phyloP scores from a whole-genome alignment of 495 filamentous ascomycete species.

The Astrothelium subdiscretum region DNA sequence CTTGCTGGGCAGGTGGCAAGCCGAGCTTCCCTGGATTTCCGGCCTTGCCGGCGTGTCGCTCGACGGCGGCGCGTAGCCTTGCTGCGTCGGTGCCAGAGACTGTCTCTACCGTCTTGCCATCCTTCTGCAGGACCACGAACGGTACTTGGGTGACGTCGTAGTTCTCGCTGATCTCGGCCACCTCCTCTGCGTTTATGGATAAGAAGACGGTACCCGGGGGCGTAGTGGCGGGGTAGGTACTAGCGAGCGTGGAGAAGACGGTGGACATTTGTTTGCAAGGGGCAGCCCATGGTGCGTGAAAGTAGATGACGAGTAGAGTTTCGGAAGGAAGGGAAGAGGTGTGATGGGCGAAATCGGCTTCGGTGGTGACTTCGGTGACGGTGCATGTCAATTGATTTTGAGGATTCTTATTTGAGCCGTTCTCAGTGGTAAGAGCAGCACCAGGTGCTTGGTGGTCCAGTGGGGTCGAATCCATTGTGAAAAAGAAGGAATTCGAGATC shows the following conservation, averaged over 20 bases:
- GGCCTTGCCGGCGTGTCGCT: conserved; percentile 51
- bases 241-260: conserved; percentile 74
- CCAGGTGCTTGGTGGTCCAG: neutral
- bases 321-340: conserved; percentile 51
- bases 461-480: neutral
- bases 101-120: conserved; percentile 58
- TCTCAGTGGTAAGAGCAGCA: neutral
- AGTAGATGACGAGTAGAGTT: conserved; percentile 72
- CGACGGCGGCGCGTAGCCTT: conserved; percentile 70
- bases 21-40: conserved; percentile 27
- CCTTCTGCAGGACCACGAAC: conserved; percentile 69
- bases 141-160: conserved; percentile 94
- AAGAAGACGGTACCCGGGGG: conserved; percentile 67
- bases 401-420: neutral
- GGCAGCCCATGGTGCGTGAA: conserved; percentile 94
- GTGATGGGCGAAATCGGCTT: conserved; percentile 54
- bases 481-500: neutral
- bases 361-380: conserved; percentile 58
- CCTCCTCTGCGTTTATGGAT: conserved; percentile 77
- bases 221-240: conserved; percentile 57
- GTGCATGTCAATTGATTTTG: conserved; percentile 21
- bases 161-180: conserved; percentile 72
- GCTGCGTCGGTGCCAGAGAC: conserved; percentile 80
- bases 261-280: conserved; percentile 87
- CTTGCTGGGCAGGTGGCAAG: conserved; percentile 43